A percentile compares a stretch with the other conserved stretches of the same genome.
Evolutionary conservation across 768 basidiomycete genomes (phyloP).

Genomic region (Leccinum imitatum): DNA sequence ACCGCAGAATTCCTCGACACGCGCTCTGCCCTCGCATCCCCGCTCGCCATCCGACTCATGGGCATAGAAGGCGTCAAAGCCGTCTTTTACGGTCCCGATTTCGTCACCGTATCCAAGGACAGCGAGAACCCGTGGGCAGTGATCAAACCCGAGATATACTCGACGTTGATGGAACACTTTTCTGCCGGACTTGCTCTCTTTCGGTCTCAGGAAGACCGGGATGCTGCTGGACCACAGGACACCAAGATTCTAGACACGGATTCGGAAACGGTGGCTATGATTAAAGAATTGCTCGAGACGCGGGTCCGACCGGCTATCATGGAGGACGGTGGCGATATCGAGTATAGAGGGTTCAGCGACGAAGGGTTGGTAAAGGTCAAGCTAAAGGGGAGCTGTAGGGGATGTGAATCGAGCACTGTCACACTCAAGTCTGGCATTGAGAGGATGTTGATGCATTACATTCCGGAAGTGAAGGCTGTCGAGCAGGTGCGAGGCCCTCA

Average conservation of each 20-base stretch:
- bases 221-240: conserved; percentile 87
- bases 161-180: conserved; percentile 96
- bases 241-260: conserved; percentile 93
- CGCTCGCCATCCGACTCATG: conserved; percentile 93
- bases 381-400: conserved; percentile 96
- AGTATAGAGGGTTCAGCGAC: conserved; percentile 89
- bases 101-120: conserved; percentile 94
- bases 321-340: conserved; percentile 99
- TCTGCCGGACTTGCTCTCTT: conserved; percentile 89
- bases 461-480: conserved; percentile 91
- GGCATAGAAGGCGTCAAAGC: conserved; percentile 87
- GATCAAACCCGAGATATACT: conserved; percentile 95
- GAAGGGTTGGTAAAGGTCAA: conserved; percentile 82
- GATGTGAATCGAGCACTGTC: conserved; percentile 91
- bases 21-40: conserved; percentile 81
- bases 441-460: conserved; percentile 98
- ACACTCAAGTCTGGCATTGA: conserved; percentile 97
- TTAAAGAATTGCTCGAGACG: conserved; percentile 95
- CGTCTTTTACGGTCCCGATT: conserved; percentile 97
- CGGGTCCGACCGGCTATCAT: conserved; percentile 95
- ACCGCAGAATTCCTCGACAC: conserved; percentile 95
- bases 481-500: conserved; percentile 60
- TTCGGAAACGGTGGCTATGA: conserved; percentile 97
- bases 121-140: conserved; percentile 83
- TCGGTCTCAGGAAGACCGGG: conserved; percentile 75